These are phyloP conservation scores for Suillus tomentosus DNA, from an alignment of 768 basidiomycete genomes.

Conservation along the genomic window DNA sequence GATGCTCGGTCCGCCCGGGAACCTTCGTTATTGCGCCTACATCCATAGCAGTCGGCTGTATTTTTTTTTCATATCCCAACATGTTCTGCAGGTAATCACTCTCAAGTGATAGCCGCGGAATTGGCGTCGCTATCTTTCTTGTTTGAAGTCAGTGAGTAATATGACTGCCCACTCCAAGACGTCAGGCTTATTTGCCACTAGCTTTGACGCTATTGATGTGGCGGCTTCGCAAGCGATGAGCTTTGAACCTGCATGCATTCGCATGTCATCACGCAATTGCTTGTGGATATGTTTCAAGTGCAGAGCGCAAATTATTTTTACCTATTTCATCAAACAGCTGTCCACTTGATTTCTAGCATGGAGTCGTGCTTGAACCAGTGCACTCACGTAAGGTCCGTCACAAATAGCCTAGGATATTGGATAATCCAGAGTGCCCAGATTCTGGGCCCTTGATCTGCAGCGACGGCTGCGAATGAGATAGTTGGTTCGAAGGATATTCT, in stretches of 20 bases:
- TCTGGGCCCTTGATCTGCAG: background rate
- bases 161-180: background rate
- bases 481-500: background rate
- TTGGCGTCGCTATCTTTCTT: background rate
- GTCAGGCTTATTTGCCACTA: background rate
- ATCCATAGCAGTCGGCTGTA: background rate
- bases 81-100: background rate
- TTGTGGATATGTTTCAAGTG: background rate
- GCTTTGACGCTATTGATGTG: background rate
- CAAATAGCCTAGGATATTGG: background rate
- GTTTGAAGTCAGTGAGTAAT: background rate
- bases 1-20: background rate
- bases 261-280: background rate
- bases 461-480: background rate
- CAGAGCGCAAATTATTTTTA: background rate
- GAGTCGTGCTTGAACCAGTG: background rate
- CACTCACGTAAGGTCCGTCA: background rate
- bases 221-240: background rate
- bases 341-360: background rate
- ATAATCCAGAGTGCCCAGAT: background rate
- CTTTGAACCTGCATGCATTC: conserved; percentile 8
- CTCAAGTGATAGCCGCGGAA: background rate
- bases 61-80: conserved; percentile 1
- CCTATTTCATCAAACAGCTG: background rate
- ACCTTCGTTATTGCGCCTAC: background rate